These are phyloP conservation scores for Remersonia thermophila DNA, from an alignment of 2,329 filamentous ascomycete species.

Conservation along the genomic window DNA sequence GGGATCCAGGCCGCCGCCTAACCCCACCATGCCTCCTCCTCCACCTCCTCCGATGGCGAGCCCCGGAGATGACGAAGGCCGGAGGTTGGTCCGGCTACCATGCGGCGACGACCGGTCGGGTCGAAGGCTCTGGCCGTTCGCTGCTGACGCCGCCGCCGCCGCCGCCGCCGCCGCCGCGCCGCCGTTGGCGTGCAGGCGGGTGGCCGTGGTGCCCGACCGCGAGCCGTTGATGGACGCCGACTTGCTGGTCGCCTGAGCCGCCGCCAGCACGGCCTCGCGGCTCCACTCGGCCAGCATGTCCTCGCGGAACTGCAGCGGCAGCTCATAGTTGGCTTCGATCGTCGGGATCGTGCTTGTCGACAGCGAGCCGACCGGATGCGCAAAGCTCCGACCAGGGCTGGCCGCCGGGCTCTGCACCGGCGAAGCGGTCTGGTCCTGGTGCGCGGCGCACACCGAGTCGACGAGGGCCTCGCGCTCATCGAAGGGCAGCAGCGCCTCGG, in stretches of 20 bases:
- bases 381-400: constrained; percentile 54
- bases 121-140: constrained; percentile 25
- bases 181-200: constrained; percentile 47
- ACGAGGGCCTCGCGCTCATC: constrained; percentile 61
- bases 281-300: constrained; percentile 73
- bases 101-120: constrained; percentile 30
- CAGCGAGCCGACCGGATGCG: constrained; percentile 47
- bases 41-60: constrained; percentile 1
- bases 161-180: constrained; percentile 19
- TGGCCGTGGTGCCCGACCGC: constrained; percentile 47
- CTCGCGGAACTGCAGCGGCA: constrained; percentile 57
- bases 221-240: constrained; percentile 68
- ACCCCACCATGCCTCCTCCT: no score
- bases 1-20: no score
- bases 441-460: constrained; percentile 59
- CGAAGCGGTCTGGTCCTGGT: constrained; percentile 48
- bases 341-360: constrained; percentile 29
- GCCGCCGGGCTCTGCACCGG: constrained; percentile 57
- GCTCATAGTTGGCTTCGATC: constrained; percentile 33
- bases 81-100: constrained; percentile 37
- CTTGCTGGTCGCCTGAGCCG: constrained; percentile 56
- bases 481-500: constrained; percentile 59
- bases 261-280: constrained; percentile 57
- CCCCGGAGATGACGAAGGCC: constrained; percentile 33
- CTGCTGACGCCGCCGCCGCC: no score